Evolutionary conservation across 257 asterid species (phyloP).

Genomic region (Lantana camara): DNA sequence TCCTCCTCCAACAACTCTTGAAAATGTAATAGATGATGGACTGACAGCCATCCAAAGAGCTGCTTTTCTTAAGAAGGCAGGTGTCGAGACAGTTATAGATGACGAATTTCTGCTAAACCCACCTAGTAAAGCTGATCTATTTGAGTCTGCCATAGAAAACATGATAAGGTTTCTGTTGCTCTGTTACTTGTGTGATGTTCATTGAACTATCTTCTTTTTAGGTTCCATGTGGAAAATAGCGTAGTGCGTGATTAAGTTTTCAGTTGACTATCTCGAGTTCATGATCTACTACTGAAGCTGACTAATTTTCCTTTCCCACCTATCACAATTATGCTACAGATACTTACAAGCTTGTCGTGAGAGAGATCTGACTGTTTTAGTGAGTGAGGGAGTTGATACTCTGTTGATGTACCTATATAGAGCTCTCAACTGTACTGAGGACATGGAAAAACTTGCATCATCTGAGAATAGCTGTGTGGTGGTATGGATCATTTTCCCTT

Average conservation of each 20-base stretch:
- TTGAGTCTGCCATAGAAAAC: constrained; percentile 77
- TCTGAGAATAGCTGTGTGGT: constrained; percentile 86
- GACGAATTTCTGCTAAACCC: constrained; percentile 80
- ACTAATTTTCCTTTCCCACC: constrained; percentile 22
- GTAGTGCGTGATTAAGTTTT: neutral
- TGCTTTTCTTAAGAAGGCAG: constrained; percentile 88
- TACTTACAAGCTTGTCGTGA: constrained; percentile 77
- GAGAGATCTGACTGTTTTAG: constrained; percentile 62
- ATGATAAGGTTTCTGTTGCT: constrained; percentile 67
- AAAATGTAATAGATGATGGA: constrained; percentile 90
- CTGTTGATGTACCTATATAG: constrained; percentile 89
- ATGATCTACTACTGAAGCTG: constrained; percentile 18
- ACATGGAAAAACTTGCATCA: constrained; percentile 94
- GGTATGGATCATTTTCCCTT: constrained; percentile 52
- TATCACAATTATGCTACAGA: constrained; percentile 43
- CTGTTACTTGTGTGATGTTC: constrained; percentile 27
- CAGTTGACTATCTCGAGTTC: constrained; percentile 6
- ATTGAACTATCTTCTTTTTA: constrained; percentile 8
- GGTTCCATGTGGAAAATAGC: constrained; percentile 4
- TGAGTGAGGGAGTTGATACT: constrained; percentile 95
- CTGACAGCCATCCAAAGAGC: constrained; percentile 82
- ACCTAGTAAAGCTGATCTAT: constrained; percentile 79
- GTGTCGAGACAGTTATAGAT: constrained; percentile 75
- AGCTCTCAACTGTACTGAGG: constrained; percentile 72
- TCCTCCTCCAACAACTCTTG: constrained; percentile 95